A percentile compares a stretch with the other conserved stretches of the same genome.
Evolutionary conservation across 208 protist genomes (phyloP).

Genomic region (Herpetomonas samuelpessoai): DNA sequence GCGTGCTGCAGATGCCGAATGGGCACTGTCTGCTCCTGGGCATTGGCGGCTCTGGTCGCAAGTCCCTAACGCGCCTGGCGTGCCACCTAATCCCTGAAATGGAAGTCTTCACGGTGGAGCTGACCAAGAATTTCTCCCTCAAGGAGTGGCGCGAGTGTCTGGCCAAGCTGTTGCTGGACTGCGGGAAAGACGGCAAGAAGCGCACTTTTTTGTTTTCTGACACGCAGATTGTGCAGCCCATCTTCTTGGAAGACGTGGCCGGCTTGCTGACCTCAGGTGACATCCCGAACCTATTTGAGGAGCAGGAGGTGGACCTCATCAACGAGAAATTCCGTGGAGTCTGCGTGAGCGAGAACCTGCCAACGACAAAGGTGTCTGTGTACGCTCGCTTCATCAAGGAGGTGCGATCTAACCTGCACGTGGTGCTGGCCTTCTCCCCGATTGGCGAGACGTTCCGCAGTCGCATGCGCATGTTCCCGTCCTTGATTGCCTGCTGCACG

Average conservation of each 20-base stretch:
- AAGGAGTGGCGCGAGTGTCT: conserved; percentile 97
- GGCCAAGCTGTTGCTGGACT: conserved; percentile 89
- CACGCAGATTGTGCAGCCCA: conserved; percentile 95
- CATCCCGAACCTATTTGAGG: conserved; percentile 96
- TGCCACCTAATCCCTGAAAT: conserved; percentile 92
- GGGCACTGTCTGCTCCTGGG: conserved; percentile 97
- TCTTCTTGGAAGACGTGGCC: conserved; percentile 98
- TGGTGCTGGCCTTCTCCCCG: conserved; percentile 96
- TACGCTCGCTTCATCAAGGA: conserved; percentile 95
- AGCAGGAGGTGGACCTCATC: conserved; percentile 95
- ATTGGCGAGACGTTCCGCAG: conserved; percentile 94
- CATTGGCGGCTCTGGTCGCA: conserved; percentile 96
- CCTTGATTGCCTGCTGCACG: conserved; percentile 97
- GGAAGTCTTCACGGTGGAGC: conserved; percentile 96
- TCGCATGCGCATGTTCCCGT: conserved; percentile 97
- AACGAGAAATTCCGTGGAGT: conserved; percentile 93
- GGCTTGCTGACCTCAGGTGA: conserved; percentile 96
- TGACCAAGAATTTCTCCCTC: conserved; percentile 96
- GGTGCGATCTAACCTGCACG: conserved; percentile 94
- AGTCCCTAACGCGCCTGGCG: conserved; percentile 94
- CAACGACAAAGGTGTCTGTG: conserved; percentile 94
- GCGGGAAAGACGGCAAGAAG: conserved; percentile 95
- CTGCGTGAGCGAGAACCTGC: conserved; percentile 87
- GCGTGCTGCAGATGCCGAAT: conserved; percentile 93
- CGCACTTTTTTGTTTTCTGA: conserved; percentile 97